phyloP scores from a whole-genome alignment of 768 basidiomycete species.

The Agaricus sinodeliciosus region DNA sequence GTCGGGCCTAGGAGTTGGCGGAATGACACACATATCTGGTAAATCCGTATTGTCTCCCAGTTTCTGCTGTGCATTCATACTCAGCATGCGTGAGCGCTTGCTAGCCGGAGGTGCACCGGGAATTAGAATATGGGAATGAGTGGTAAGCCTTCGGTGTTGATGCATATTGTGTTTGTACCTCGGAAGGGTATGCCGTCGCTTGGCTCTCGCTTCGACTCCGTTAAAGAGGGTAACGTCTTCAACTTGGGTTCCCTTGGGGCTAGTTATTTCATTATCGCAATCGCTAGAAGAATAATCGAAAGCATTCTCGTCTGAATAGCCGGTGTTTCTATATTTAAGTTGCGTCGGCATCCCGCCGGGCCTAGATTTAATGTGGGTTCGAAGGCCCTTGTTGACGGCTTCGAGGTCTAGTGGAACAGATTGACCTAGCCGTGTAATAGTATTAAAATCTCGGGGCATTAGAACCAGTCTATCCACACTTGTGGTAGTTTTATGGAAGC shows the following conservation, averaged over 20 bases:
- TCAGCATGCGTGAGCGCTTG: slow-evolving; percentile 20
- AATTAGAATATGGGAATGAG: slow-evolving; percentile 49
- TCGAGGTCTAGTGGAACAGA: background rate
- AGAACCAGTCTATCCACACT: background rate
- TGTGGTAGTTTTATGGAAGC: background rate
- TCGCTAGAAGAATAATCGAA: background rate
- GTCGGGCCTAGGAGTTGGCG: slow-evolving; percentile 14
- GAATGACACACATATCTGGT: slow-evolving; percentile 10
- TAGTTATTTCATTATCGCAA: background rate
- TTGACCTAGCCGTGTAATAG: background rate
- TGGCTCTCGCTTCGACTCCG: background rate
- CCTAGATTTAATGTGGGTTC: background rate
- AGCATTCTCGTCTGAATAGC: background rate
- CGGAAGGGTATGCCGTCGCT: slow-evolving; percentile 9
- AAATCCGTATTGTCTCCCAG: background rate
- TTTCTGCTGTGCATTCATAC: background rate
- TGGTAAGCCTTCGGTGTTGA: slow-evolving; percentile 29
- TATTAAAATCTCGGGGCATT: background rate
- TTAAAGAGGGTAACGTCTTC: background rate
- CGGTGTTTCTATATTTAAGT: background rate
- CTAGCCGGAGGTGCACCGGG: slow-evolving; percentile 50
- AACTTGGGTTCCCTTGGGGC: background rate
- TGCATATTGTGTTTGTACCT: background rate
- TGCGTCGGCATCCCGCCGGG: background rate
- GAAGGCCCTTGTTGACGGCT: background rate